Evolutionary conservation across 2,329 filamentous ascomycete genomes (phyloP), one percentile per base, ranked within the genome.

Genomic region (Cladosporium colombiae): DNA sequence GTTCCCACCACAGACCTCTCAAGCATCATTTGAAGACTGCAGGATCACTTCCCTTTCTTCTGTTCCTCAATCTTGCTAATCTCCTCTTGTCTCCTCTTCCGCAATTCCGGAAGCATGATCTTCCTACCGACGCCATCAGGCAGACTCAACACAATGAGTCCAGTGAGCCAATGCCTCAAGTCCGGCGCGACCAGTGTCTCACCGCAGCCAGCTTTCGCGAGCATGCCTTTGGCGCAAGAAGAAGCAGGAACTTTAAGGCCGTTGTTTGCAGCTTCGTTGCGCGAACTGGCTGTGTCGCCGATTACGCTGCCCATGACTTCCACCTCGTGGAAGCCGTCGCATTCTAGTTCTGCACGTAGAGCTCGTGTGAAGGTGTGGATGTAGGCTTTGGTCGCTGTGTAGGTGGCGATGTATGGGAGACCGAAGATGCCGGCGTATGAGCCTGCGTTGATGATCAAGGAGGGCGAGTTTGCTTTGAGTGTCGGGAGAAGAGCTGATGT

Each of bases 381-480:
- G 70, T 81, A 85, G 3, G 76, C 79, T 73, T 86, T 86, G 27
- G 78, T 75, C 0, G 75, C 77, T 11, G 77, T 75, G 73, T 86
- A 86, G 2, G 80, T 70, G 11, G 73, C 72, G 1, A 85, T 67
- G 67, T 82, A 82, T 0, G 85, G 85, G 14, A 83, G 66, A 0
- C 81, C 82, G 16, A 77, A 70, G 56, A 72, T 65, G 3, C 81
- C 79, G 2, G 81, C 75, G 4, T 82, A 68, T 4, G 82, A 84
- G 6, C 83, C 81, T 37, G 86, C 76, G 69, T 83, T 86, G 68
- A 88, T 62, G 61, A 87, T 75, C 6, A 87, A 74, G 1, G 78
- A 74, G 0, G 84, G 82, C 0, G 71, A 68, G 62, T 77, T 79
- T 25, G 73, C 73, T 2, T 72, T 68, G 29, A 87, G 75, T 0